Evolutionary conservation across 2,329 filamentous ascomycete genomes (phyloP).

Genomic region (Ambrosiella xylebori): DNA sequence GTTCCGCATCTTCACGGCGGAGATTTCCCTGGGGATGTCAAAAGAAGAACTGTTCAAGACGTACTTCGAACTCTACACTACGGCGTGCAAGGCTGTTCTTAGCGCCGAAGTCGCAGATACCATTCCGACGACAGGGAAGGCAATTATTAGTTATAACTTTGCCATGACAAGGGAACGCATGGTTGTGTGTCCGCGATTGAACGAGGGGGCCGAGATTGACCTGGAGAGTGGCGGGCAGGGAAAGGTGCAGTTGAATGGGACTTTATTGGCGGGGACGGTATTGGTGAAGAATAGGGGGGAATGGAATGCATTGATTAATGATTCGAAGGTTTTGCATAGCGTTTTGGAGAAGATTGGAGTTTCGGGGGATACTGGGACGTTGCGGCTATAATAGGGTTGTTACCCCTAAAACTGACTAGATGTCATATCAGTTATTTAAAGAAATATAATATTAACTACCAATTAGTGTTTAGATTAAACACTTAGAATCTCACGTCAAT

Average conservation of each 20-base stretch:
- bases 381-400: not conserved
- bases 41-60: conserved; percentile 22
- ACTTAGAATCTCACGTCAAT: too few relatives aligned
- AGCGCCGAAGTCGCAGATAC: conserved; percentile 14
- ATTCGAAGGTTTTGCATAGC: conserved; percentile 15
- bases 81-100: conserved; percentile 25
- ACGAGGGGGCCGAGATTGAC: conserved; percentile 28
- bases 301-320: conserved; percentile 35
- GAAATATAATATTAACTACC: too few relatives aligned
- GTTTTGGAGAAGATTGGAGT: conserved; percentile 20
- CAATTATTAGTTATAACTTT: conserved; percentile 46
- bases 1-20: conserved; percentile 28
- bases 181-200: conserved; percentile 35
- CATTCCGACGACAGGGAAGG: conserved; percentile 22
- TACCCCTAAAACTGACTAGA: too few relatives aligned
- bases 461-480: too few relatives aligned
- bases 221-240: conserved; percentile 21
- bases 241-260: conserved; percentile 38
- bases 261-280: conserved; percentile 45
- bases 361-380: not conserved
- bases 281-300: conserved; percentile 42
- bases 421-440: too few relatives aligned
- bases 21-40: conserved; percentile 21
- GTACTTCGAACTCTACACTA: conserved; percentile 32
- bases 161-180: conserved; percentile 38